Evolutionary conservation across 176 grass and related monocot genomes (phyloP).

Genomic region (Pontederia paniculata): DNA sequence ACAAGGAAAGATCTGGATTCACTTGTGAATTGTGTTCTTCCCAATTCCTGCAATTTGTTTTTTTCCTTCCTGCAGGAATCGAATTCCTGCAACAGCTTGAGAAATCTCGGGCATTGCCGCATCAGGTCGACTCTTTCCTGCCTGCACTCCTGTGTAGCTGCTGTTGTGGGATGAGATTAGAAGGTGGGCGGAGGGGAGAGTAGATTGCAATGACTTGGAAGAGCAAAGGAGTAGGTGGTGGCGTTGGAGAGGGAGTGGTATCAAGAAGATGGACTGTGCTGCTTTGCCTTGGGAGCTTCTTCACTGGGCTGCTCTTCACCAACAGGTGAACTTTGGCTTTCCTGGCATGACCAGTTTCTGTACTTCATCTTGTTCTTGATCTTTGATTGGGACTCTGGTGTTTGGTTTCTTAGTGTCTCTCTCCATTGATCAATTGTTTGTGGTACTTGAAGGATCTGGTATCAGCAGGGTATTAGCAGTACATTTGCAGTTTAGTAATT

Average conservation of each 20-base stretch:
- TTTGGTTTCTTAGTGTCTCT: not conserved
- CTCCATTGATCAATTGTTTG: too few species aligned
- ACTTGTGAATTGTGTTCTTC: too few species aligned
- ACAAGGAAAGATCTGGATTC: too few species aligned
- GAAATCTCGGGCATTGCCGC: too few species aligned
- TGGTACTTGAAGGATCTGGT: too few species aligned
- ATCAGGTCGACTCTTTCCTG: too few species aligned
- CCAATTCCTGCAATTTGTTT: too few species aligned
- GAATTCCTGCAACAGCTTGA: too few species aligned
- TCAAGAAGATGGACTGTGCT: conserved; percentile 50
- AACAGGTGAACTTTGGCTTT: conserved; percentile 36
- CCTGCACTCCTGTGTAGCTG: too few species aligned
- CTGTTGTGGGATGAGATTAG: not conserved
- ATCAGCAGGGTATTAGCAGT: too few species aligned
- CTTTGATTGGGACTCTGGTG: not conserved
- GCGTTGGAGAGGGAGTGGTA: conserved; percentile 26
- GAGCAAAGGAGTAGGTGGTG: conserved; percentile 17
- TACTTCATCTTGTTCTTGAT: not conserved
- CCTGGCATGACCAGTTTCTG: not conserved
- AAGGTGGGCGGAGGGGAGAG: conserved; percentile 14
- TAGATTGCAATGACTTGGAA: conserved; percentile 7
- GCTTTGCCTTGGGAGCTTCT: conserved; percentile 88
- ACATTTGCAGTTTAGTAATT: too few species aligned
- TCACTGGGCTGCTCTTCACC: conserved; percentile 80
- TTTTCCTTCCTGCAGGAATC: too few species aligned